These are phyloP conservation scores for Vicia villosa DNA, from an alignment of 306 rosid species.

Conservation along the genomic window DNA sequence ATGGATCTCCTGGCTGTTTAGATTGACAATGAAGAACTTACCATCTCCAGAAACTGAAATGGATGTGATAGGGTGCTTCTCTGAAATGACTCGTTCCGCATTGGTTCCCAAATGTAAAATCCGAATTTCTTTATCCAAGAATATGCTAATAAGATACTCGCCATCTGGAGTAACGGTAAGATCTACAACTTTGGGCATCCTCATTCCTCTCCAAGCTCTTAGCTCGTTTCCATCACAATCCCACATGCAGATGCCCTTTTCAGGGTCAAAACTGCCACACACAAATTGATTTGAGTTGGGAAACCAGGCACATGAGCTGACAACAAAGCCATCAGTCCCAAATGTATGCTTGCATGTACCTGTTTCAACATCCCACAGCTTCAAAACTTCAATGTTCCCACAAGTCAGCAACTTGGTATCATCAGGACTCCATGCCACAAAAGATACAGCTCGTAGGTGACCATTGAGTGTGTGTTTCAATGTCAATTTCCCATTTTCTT, in stretches of 20 bases:
- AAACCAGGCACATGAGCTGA: constrained; percentile 99
- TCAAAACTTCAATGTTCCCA: constrained; percentile 86
- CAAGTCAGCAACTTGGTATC: constrained; percentile 86
- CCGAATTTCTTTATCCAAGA: constrained; percentile 73
- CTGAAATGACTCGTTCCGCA: constrained; percentile 68
- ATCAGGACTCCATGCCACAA: constrained; percentile 98
- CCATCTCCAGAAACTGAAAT: constrained; percentile 58
- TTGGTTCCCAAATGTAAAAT: constrained; percentile 65
- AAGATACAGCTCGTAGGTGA: constrained; percentile 73
- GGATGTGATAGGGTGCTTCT: constrained; percentile 55
- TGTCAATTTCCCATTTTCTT: constrained; percentile 66
- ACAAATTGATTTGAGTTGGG: constrained; percentile 80
- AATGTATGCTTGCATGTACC: constrained; percentile 90
- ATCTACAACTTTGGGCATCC: constrained; percentile 89
- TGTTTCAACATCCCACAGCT: constrained; percentile 93
- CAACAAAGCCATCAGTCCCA: constrained; percentile 71
- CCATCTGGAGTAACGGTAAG: constrained; percentile 87
- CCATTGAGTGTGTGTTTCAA: constrained; percentile 65
- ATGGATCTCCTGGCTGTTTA: constrained; percentile 86
- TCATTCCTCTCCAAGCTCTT: constrained; percentile 79
- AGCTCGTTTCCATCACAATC: constrained; percentile 84
- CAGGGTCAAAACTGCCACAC: constrained; percentile 86
- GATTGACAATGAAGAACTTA: constrained; percentile 76
- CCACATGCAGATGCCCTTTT: constrained; percentile 89
- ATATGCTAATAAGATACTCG: constrained; percentile 75